These are phyloP conservation scores for Kwoniella mangroviensis DNA, from an alignment of 768 basidiomycete species.

Conservation along the genomic window DNA sequence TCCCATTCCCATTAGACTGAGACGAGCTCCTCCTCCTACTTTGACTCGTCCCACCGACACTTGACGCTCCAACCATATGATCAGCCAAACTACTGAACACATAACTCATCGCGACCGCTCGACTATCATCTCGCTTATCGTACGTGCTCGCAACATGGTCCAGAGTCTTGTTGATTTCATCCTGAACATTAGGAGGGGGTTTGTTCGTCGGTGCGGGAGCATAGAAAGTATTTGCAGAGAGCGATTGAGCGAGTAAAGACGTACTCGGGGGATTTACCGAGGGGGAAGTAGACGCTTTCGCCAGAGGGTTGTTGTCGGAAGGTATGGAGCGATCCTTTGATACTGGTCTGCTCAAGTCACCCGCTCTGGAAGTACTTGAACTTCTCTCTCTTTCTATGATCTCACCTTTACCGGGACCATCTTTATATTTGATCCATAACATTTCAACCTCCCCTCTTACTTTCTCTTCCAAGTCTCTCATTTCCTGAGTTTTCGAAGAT, in stretches of 20 bases:
- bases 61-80: conserved; percentile 19
- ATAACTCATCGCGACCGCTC: conserved; percentile 44
- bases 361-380: conserved; percentile 8
- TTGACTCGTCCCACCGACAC: conserved; percentile 1
- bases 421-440: conserved; percentile 50
- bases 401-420: conserved; percentile 29
- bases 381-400: conserved; percentile 16
- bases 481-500: conserved; percentile 37
- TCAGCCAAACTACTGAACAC: conserved; percentile 38
- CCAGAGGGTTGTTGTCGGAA: conserved; percentile 31
- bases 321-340: conserved; percentile 10
- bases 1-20: conserved; percentile 19
- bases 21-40: conserved; percentile 18
- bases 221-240: conserved; percentile 41
- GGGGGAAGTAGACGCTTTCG: conserved; percentile 23
- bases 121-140: conserved; percentile 33
- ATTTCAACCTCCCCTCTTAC: conserved; percentile 52
- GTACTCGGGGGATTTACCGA: conserved; percentile 20
- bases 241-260: conserved; percentile 46
- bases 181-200: conserved; percentile 18
- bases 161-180: conserved; percentile 30
- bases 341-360: conserved; percentile 11
- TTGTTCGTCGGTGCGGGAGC: conserved; percentile 23
- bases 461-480: conserved; percentile 41
- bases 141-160: conserved; percentile 23